Evolutionary conservation across 352 stramenopile genomes (phyloP).

Genomic region (Globisporangium orthogonon): DNA sequence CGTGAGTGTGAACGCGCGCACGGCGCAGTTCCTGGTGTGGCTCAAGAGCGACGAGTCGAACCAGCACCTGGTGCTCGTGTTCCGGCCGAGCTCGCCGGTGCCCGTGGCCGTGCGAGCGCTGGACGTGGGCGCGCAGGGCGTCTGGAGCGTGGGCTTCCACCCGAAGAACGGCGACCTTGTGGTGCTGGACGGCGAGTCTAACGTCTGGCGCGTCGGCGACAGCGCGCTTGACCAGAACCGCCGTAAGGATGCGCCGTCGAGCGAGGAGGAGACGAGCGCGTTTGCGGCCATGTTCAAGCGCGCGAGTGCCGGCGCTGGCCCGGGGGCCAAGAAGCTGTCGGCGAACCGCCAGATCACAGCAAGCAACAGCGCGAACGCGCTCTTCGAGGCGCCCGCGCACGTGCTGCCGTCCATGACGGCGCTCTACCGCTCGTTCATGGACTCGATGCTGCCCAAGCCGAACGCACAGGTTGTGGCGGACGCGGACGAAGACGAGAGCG

Average conservation of each 20-base stretch:
- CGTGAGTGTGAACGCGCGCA: slow-evolving; percentile 25
- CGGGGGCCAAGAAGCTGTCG: slow-evolving; percentile 16
- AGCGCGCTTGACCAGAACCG: slow-evolving; percentile 25
- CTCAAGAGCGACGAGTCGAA: slow-evolving; percentile 15
- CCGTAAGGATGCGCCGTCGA: slow-evolving; percentile 27
- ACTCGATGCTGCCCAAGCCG: slow-evolving; percentile 78
- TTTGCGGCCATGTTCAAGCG: slow-evolving; percentile 41
- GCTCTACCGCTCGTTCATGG: slow-evolving; percentile 83
- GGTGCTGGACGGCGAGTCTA: slow-evolving; percentile 42
- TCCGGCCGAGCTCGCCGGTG: slow-evolving; percentile 40
- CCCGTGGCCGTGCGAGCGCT: slow-evolving; percentile 41
- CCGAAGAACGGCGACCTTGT: slow-evolving; percentile 52
- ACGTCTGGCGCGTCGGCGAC: slow-evolving; percentile 58
- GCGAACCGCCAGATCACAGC: slow-evolving; percentile 11
- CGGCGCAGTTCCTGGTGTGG: slow-evolving; percentile 49
- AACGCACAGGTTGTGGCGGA: slow-evolving; percentile 15
- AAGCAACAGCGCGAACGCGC: slow-evolving; percentile 15
- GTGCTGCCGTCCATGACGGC: slow-evolving; percentile 79
- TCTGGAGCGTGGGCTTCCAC: slow-evolving; percentile 61
- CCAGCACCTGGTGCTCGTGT: slow-evolving; percentile 38
- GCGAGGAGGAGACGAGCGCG: slow-evolving; percentile 31
- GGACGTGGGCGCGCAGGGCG: slow-evolving; percentile 14
- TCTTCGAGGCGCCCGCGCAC: slow-evolving; percentile 80
- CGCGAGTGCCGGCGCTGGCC: slow-evolving; percentile 8
- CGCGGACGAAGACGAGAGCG: not conserved